phyloP scores from a whole-genome alignment of 352 stramenopile species.

The Globisporangium okanoganense region DNA sequence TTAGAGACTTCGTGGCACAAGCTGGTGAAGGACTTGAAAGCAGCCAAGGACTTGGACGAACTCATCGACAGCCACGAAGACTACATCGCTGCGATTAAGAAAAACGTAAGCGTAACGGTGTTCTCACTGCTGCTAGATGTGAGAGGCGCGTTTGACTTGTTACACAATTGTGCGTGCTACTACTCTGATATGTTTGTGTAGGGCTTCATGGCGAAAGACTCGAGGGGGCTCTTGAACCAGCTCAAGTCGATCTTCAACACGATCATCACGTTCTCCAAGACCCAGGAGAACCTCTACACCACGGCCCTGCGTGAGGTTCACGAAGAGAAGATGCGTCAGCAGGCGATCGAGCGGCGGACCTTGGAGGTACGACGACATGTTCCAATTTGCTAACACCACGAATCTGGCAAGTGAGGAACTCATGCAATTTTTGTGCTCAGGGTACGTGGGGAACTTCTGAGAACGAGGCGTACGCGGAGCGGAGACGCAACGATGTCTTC shows the following conservation, averaged over 20 bases:
- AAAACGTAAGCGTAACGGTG: constrained; percentile 48
- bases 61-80: constrained; percentile 94
- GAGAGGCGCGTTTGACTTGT: background rate
- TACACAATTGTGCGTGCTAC: no score
- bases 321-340: constrained; percentile 45
- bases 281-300: constrained; percentile 80
- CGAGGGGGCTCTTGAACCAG: constrained; percentile 62
- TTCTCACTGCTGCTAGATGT: background rate
- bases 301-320: constrained; percentile 70
- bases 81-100: constrained; percentile 92
- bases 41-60: constrained; percentile 92
- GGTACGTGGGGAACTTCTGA: constrained; percentile 57
- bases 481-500: constrained; percentile 34
- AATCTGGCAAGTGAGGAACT: no score
- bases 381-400: background rate
- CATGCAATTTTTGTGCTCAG: constrained; percentile 20
- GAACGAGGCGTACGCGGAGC: constrained; percentile 41
- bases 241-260: constrained; percentile 80
- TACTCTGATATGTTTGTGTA: no score
- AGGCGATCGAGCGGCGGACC: constrained; percentile 44
- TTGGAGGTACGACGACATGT: constrained; percentile 27
- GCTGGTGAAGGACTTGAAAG: constrained; percentile 88
- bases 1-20: constrained; percentile 93
- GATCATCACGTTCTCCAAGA: constrained; percentile 82
- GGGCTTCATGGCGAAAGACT: constrained; percentile 84